Conservation (phyloP, 2,329 filamentous ascomycete species). For the Colletotrichum navitas region DNA sequence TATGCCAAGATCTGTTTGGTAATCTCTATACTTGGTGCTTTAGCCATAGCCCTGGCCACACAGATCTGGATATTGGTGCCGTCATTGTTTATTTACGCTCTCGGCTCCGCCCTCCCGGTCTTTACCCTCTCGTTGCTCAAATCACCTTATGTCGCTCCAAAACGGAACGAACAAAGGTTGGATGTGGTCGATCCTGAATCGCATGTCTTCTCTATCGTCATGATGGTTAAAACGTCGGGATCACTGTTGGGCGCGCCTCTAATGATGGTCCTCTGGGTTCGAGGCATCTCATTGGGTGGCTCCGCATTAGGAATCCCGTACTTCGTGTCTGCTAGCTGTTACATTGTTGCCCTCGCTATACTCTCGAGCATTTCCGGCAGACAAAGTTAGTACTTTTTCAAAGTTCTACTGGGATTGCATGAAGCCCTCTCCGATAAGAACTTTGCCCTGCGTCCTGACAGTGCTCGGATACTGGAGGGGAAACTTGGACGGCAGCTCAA, state of each 20-base stretch:
- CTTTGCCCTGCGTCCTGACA: neutral
- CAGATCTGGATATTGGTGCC: slow-evolving; percentile 57
- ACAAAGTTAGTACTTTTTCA: neutral
- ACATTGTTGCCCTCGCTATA: slow-evolving; percentile 52
- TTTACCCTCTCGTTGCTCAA: slow-evolving; percentile 64
- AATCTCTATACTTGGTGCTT: slow-evolving; percentile 53
- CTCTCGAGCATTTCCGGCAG: slow-evolving; percentile 43
- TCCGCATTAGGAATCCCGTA: slow-evolving; percentile 54
- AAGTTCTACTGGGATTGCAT: no score
- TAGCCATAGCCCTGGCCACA: slow-evolving; percentile 56
- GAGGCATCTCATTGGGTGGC: slow-evolving; percentile 56
- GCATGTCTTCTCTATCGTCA: slow-evolving; percentile 64
- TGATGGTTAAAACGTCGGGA: slow-evolving; percentile 63
- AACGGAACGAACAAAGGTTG: slow-evolving; percentile 10
- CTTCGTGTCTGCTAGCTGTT: slow-evolving; percentile 55
- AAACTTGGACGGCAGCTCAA: no score
- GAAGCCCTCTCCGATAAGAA: neutral
- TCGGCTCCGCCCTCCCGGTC: slow-evolving; percentile 63
- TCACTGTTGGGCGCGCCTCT: slow-evolving; percentile 61
- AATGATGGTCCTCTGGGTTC: slow-evolving; percentile 62
- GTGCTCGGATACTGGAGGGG: neutral
- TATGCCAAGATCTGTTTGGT: slow-evolving; percentile 54
- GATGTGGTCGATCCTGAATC: slow-evolving; percentile 49
- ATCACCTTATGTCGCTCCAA: slow-evolving; percentile 53
- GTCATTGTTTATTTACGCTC: slow-evolving; percentile 59